Evolutionary conservation across 179 eudicot genomes (phyloP).

Genomic region (Patellifolia procumbens): DNA sequence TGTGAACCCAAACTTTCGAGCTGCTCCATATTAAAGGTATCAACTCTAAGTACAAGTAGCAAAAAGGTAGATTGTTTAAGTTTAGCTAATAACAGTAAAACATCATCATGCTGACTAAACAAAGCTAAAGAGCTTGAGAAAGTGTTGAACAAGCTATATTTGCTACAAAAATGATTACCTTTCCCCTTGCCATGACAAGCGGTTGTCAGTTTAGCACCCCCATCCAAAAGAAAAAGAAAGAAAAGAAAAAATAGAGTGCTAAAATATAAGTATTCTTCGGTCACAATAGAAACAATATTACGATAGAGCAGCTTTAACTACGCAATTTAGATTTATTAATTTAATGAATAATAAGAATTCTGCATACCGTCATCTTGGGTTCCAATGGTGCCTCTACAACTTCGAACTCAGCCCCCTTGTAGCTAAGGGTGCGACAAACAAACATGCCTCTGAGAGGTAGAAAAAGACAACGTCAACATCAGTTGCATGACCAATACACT

Average conservation of each 20-base stretch:
- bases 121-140: neutral
- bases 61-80: neutral
- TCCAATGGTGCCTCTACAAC: slow-evolving; percentile 91
- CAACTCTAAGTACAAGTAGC: neutral
- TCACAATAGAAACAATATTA: neutral
- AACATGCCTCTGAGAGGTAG: slow-evolving; percentile 81
- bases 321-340: neutral
- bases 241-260: neutral
- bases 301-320: neutral
- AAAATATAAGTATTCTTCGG: neutral
- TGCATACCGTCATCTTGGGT: slow-evolving; percentile 74
- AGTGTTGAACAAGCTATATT: neutral
- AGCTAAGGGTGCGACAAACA: slow-evolving; percentile 96
- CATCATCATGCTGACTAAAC: neutral
- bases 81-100: neutral
- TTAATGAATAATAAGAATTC: neutral
- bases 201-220: neutral
- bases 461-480: slow-evolving; percentile 11
- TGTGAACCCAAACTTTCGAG: neutral
- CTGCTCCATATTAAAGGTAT: neutral
- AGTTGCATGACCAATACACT: slow-evolving; percentile 12
- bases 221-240: neutral
- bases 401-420: slow-evolving; percentile 93
- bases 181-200: neutral
- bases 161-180: neutral